Evolutionary conservation across 345 rosid genomes (phyloP), one percentile per base, ranked within the genome.

Genomic region (Pistacia integerrima): DNA sequence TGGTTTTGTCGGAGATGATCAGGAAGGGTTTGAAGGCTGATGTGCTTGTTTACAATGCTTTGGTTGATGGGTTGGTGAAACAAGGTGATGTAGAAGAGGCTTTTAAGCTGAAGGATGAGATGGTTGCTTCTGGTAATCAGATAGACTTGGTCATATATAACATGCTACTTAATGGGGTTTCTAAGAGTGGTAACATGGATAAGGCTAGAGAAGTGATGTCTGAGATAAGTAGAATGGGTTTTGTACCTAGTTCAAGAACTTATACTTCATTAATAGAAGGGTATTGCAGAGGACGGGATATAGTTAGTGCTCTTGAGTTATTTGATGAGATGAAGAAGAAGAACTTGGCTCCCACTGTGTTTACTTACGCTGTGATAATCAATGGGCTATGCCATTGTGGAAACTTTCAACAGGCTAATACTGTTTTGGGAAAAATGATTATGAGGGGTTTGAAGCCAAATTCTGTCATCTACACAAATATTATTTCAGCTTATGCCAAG

Each of bases 221-320:
- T 61, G 87, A 82, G 81, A 84, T 82, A 74, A 51, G 35, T 51
- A 44, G 61, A n/a, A 13, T 48, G 68, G 87, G 79, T 8, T n/a
- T 76, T 49, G 64, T 67, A 60, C 87, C 87, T 60, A 71, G 81
- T 74, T 41, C 69, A 35, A 69, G 58, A 56, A 81, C 81, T 14
- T 84, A 76, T 44, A 77, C 78, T 74, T 61, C 46, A 25, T 54
- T 84, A 51, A 76, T 84, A n/a, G 83, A 84, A 36, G 87, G 83
- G 38, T 76, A 70, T 64, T 81, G 64, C 36, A 76, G 64, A 59
- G 49, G 63, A 63, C 63, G 33, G 25, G 71, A 84, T 62, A 28
- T 61, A 52, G 33, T 18, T 41, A 51, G 52, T 18, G 84, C 77
- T 14, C 9, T 18, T 52, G 75, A 76, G 30, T 73, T 73, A 28